Conservation (phyloP, 768 basidiomycete species). For the Agrocybe praecox region DNA sequence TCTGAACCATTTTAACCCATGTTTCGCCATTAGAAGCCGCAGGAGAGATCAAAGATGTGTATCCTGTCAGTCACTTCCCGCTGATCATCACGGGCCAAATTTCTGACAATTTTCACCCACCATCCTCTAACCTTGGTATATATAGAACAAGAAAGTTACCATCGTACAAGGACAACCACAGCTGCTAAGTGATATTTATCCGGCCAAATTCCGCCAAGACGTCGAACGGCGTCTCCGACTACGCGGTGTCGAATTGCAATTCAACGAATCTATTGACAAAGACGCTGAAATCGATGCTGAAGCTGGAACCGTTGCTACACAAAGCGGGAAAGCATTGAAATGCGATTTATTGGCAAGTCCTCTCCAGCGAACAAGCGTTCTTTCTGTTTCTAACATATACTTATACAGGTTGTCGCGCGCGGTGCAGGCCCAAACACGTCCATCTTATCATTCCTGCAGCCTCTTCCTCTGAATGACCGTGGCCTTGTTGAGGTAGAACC, state of each 20-base stretch:
- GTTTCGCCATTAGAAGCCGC: constrained; percentile 17
- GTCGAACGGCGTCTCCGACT: constrained; percentile 38
- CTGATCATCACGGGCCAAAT: not conserved
- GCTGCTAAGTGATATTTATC: constrained; percentile 55
- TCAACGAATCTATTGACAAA: constrained; percentile 51
- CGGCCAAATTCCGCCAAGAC: constrained; percentile 47
- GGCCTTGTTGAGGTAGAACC: constrained; percentile 47
- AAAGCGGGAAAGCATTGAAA: constrained; percentile 21
- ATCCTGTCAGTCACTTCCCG: constrained; percentile 19
- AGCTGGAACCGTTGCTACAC: constrained; percentile 16
- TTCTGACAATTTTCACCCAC: not conserved
- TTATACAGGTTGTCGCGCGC: constrained; percentile 30
- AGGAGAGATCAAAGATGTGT: constrained; percentile 27
- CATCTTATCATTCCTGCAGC: constrained; percentile 36
- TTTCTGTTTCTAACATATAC: no score
- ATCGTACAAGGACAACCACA: constrained; percentile 52
- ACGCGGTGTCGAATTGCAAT: constrained; percentile 49
- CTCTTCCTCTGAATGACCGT: constrained; percentile 30
- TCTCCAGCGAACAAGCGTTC: no score
- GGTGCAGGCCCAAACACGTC: constrained; percentile 48
- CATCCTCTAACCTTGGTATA: constrained; percentile 30
- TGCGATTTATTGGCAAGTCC: constrained; percentile 23
- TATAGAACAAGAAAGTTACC: constrained; percentile 47
- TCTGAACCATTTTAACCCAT: not conserved
- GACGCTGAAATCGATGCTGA: constrained; percentile 5